A percentile compares a stretch with the other conserved stretches of the same genome.
phyloP scores from a whole-genome alignment of 164 flowering plant species.

The Stephania yunnanensis region DNA sequence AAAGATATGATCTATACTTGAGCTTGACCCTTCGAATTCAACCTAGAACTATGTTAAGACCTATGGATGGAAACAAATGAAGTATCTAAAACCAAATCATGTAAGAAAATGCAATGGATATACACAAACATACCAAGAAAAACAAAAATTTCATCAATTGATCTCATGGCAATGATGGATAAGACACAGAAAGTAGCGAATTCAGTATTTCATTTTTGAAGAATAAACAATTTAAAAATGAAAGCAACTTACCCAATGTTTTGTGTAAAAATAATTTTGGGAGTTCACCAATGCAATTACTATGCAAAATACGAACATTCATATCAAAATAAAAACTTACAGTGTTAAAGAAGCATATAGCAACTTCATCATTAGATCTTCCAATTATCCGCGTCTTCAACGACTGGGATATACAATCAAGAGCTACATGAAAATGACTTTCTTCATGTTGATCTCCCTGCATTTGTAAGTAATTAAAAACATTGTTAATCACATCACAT shows the following conservation, averaged over 20 bases:
- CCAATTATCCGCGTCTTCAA: conserved; percentile 76
- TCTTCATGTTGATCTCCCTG: conserved; percentile 54
- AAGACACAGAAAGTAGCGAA: neutral
- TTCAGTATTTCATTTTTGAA: neutral
- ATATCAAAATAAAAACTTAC: conserved; percentile 37
- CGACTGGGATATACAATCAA: conserved; percentile 61
- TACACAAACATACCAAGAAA: neutral
- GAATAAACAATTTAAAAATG: neutral
- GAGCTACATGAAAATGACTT: conserved; percentile 60
- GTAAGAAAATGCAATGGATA: neutral
- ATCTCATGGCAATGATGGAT: neutral
- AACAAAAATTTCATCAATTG: neutral
- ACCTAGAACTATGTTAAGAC: neutral
- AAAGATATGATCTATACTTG: no score
- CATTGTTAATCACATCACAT: neutral
- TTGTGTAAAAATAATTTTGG: neutral
- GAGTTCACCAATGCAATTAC: neutral
- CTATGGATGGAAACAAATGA: neutral
- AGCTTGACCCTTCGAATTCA: no score
- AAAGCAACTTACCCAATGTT: neutral
- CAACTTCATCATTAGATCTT: conserved; percentile 78
- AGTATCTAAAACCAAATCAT: neutral
- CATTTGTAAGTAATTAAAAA: conserved; percentile 9
- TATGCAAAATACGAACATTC: neutral
- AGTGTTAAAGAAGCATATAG: conserved; percentile 92